Conservation (phyloP, 1,139 yeast genomes). For the Spathaspora sp. region DNA sequence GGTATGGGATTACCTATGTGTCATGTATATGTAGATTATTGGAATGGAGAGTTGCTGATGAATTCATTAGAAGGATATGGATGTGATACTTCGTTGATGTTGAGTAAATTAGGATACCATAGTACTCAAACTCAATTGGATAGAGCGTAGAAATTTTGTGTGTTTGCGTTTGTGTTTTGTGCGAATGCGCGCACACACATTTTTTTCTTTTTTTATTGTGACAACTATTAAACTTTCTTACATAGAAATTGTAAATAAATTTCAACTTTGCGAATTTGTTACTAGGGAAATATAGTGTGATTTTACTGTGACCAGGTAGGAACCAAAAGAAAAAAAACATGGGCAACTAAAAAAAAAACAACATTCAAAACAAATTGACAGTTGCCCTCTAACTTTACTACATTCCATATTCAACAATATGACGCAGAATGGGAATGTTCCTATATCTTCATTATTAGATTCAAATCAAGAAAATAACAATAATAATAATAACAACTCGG, state of each 20-base stretch:
- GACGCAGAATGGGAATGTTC: slow-evolving; percentile 19
- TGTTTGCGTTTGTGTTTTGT: background rate
- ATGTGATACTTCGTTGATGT: slow-evolving; percentile 76
- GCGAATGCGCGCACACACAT: background rate
- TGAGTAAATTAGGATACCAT: slow-evolving; percentile 75
- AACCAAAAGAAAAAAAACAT: background rate
- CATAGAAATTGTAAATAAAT: background rate
- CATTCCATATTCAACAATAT: too few relatives aligned
- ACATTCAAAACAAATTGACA: too few relatives aligned
- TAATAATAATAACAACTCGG: slow-evolving; percentile 3
- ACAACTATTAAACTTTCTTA: too few relatives aligned
- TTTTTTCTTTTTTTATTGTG: too few relatives aligned
- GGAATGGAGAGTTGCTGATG: slow-evolving; percentile 88
- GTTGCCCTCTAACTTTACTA: too few relatives aligned
- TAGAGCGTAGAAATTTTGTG: slow-evolving; percentile 63
- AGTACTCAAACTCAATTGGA: slow-evolving; percentile 68
- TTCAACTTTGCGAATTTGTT: background rate
- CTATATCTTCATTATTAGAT: slow-evolving; percentile 25
- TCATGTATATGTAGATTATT: slow-evolving; percentile 88
- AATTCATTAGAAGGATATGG: slow-evolving; percentile 89
- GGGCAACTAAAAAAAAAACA: background rate
- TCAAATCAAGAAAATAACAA: slow-evolving; percentile 11
- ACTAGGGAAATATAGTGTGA: background rate
- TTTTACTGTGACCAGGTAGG: background rate
- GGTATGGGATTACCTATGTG: slow-evolving; percentile 93